Base-by-base conservation (phyloP, 225 moss, liverwort and hornwort genomes). In the Pseudoscleropodium purum region DNA sequence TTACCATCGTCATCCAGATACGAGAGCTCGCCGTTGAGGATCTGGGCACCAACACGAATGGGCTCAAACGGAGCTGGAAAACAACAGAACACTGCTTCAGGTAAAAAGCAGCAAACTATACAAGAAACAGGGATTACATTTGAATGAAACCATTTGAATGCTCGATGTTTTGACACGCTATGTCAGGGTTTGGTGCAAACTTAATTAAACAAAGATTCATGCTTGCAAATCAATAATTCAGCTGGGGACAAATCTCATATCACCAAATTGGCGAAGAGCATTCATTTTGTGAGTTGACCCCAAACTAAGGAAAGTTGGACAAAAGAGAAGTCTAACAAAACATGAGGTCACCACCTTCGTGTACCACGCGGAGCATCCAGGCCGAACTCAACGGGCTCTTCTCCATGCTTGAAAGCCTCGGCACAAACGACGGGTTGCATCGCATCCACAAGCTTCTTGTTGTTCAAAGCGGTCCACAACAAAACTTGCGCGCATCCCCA, bases 1-100 rank as follows among this genome's bases (percentile, higher is more conserved):
- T 94, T 93, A 43, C 94, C 93, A 29, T 91, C 90, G 27, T 92
- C 91, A 84, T 98, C 97, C 60, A 96, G 79, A 82, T 94, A 96
- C 27, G 90, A 89, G 70, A 97, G 86, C 82, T 94, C 94, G 34
- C 95, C 94, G 66, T 96, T 89, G 15, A 94, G 94, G 56, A 97
- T 89, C 89, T 94, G 94, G 85, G 91, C 94, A 64, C 93, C 94
- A 57, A 87, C 94, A 36, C 92, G 84, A 82, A 97, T 93, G 10
- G 94, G 95, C 77, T 94, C 81, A 86, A 91, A 90, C 15, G 88
- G 91, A 87, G 89, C 91, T 93, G 89, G 30, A 61, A 68, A 37
- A 68, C 26, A 73, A 41, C 24, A 20, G 67, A 37, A 33, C 4
- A 18, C 10, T 72, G 34, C 49, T 59, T 87, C 37, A 84, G 72